Percentiles rank a stretch among this genome's conserved stretches.
Conservation (phyloP, 108 stramenopile genomes). For the Schizochytrium sp. region DNA sequence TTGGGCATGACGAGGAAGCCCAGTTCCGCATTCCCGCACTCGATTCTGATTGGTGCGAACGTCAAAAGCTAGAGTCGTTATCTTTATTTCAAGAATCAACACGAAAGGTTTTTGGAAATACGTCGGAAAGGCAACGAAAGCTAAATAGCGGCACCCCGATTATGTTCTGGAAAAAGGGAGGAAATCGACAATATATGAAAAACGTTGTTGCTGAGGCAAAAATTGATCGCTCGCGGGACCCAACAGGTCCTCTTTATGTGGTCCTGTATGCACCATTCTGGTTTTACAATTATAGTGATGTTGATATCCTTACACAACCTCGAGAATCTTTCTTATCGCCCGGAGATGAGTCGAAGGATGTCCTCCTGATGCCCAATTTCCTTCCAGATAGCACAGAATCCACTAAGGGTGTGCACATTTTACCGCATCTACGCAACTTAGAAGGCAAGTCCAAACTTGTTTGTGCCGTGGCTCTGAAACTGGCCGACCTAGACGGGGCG, state of each 20-base stretch:
- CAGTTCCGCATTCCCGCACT: conserved; percentile 26
- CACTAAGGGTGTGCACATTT: neutral
- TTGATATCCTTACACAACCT: neutral
- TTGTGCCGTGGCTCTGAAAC: neutral
- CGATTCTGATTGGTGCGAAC: conserved; percentile 33
- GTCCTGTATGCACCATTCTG: conserved; percentile 51
- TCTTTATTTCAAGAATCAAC: neutral
- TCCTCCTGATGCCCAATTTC: conserved; percentile 37
- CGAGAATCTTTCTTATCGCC: conserved; percentile 2
- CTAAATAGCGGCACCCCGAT: neutral
- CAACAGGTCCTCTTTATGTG: conserved; percentile 1
- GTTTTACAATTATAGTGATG: conserved; percentile 52
- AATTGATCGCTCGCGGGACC: conserved; percentile 52
- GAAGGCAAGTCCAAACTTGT: conserved; percentile 9
- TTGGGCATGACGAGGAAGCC: conserved; percentile 31
- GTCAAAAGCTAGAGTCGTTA: neutral
- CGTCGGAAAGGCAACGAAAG: neutral
- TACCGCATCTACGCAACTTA: neutral
- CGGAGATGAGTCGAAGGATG: conserved; percentile 12
- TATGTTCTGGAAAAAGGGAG: conserved; percentile 15
- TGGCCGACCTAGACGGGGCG: neutral
- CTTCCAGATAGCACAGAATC: neutral
- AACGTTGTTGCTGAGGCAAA: conserved; percentile 38
- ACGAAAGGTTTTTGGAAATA: neutral
- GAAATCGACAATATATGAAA: neutral